Evolutionary conservation across 2,329 filamentous ascomycete genomes (phyloP), one percentile per base, ranked within the genome.

Genomic region (Microdochium trichocladiopsis): DNA sequence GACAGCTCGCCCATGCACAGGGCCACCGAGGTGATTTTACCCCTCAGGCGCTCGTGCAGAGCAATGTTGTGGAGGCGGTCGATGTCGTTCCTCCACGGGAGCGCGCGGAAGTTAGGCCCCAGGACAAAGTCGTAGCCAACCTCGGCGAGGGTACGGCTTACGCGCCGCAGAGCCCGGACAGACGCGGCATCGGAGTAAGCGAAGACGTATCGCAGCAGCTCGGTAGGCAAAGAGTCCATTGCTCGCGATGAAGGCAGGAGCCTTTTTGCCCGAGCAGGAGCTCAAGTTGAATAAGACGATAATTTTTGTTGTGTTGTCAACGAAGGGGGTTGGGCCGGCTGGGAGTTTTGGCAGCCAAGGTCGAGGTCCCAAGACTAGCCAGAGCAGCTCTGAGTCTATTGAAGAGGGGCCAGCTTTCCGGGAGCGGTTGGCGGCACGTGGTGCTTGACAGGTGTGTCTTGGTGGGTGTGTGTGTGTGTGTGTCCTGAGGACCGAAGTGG

Each of bases 31-130:
- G 66, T 65, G 60, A 79, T 72, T 53, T 65, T 67, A 45, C 60
- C 60, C 50, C 70, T 68, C 28, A 77, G 69, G 5, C 68, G 70
- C 37, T 70, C 66, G 55, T 75, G 67, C 50, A 62, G 61, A 16
- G 75, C 71, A 52, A 79, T 74, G 49, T 63, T 64, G 52, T 72
- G 66, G 21, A 79, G 66, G 16, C 73, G 68, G 47, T 66, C 63
- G 43, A 74, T 67, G 56, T 78, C 75, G 58, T 74, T 66, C 50
- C 70, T 68, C 69, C 73, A 77, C 50, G 69, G 69, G 47, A 76
- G 61, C 18, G 69, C 68, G 23, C 63, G 66, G 60, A 79, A 76
- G 51, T 63, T 56, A 2, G 69, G 57, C n/a, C 64, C 59, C 24
- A 77, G 57, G 53, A 77, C 61, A 53, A 69, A 73, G 23, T 73